A percentile compares a stretch with the other conserved stretches of the same genome.
Evolutionary conservation across 2,329 filamentous ascomycete species (phyloP).

Genomic region (Ascocoryne sarcoides): DNA sequence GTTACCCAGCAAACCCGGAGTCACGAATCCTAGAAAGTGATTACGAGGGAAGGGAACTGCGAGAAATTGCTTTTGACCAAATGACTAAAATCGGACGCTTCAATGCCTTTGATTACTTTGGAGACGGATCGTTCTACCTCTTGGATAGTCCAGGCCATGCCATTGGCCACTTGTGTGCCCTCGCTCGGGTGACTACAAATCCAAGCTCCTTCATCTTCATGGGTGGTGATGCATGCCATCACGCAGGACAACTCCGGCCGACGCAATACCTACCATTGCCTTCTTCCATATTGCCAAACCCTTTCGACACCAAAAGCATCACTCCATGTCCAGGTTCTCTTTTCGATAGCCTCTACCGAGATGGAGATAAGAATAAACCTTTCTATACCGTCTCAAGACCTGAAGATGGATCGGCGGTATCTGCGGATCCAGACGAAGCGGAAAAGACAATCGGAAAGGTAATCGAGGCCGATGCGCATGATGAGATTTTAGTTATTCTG

Average conservation of each 20-base stretch:
- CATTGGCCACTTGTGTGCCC: slow-evolving; percentile 33
- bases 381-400: background rate
- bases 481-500: slow-evolving; percentile 35
- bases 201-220: slow-evolving; percentile 34
- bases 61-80: slow-evolving; percentile 28
- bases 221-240: slow-evolving; percentile 34
- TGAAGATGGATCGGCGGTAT: background rate
- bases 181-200: slow-evolving; percentile 30
- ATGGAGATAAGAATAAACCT: background rate
- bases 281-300: background rate
- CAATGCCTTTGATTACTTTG: slow-evolving; percentile 43
- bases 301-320: background rate
- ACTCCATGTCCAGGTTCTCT: background rate
- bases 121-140: slow-evolving; percentile 33
- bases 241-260: background rate
- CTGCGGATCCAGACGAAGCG: slow-evolving; percentile 11
- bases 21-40: slow-evolving; percentile 33
- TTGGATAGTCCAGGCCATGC: slow-evolving; percentile 34
- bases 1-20: slow-evolving; percentile 34
- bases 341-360: background rate
- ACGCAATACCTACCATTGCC: slow-evolving; percentile 1
- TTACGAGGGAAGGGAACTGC: slow-evolving; percentile 31
- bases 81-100: slow-evolving; percentile 37
- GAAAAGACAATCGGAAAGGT: slow-evolving; percentile 34
- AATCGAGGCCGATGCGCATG: slow-evolving; percentile 35